Percentiles rank a stretch among this genome's conserved stretches.
Evolutionary conservation across 768 basidiomycete species (phyloP).

Genomic region (Tephrocybe sp.): DNA sequence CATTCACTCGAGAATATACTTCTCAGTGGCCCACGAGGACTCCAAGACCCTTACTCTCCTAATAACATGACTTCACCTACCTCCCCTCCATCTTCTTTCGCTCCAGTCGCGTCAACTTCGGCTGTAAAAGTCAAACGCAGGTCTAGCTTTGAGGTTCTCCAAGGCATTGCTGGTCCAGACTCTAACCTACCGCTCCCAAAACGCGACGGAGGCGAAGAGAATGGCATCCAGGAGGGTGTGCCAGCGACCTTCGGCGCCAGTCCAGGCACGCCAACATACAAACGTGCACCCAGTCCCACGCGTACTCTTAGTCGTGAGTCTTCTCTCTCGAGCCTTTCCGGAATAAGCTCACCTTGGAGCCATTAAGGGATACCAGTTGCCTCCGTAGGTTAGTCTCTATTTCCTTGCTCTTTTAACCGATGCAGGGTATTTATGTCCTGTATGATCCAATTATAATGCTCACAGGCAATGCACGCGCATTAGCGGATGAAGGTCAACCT

Average conservation of each 20-base stretch:
- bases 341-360: conserved; percentile 18
- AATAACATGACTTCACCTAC: conserved; percentile 30
- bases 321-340: conserved; percentile 13
- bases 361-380: conserved; percentile 69
- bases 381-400: conserved; percentile 61
- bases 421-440: conserved; percentile 21
- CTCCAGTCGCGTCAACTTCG: conserved; percentile 27
- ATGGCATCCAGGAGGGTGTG: conserved; percentile 71
- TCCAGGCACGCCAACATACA: conserved; percentile 37
- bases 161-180: conserved; percentile 71
- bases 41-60: conserved; percentile 27
- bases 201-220: conserved; percentile 47
- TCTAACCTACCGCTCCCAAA: conserved; percentile 70
- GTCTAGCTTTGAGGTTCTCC: conserved; percentile 70
- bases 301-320: conserved; percentile 77
- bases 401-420: conserved; percentile 14
- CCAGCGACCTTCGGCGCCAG: conserved; percentile 52
- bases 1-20: conserved; percentile 67
- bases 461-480: conserved; percentile 77
- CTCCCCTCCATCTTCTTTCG: conserved; percentile 29
- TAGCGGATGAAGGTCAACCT: conserved; percentile 69
- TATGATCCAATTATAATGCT: conserved; percentile 22
- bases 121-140: conserved; percentile 54
- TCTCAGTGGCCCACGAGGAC: conserved; percentile 63
- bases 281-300: conserved; percentile 69